These are phyloP conservation scores for Hortiboletus campestris DNA, from an alignment of 768 basidiomycete species.

Conservation along the genomic window DNA sequence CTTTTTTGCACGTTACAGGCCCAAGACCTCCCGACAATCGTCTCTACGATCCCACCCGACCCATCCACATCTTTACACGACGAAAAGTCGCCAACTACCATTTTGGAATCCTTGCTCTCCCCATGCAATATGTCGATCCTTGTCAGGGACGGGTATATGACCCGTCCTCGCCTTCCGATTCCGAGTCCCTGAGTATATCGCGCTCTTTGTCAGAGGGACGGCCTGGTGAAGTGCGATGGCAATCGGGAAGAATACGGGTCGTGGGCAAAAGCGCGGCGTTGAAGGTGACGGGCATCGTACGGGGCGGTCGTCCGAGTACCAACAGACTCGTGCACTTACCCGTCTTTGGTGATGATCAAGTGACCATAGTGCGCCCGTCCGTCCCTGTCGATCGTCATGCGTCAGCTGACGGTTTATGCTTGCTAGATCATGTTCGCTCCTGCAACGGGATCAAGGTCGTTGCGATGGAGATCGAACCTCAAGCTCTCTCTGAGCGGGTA, in stretches of 20 bases:
- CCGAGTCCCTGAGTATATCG: constrained; percentile 71
- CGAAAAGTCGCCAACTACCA: constrained; percentile 58
- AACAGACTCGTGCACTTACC: constrained; percentile 88
- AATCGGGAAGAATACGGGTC: constrained; percentile 76
- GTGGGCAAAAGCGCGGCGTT: constrained; percentile 65
- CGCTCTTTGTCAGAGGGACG: constrained; percentile 82
- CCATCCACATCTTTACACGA: constrained; percentile 45
- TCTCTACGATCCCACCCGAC: constrained; percentile 67
- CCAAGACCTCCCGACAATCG: constrained; percentile 83
- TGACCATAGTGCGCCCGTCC: constrained; percentile 59
- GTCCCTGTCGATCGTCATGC: background rate
- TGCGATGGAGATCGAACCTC: constrained; percentile 69
- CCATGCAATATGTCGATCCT: constrained; percentile 94
- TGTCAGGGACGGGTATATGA: constrained; percentile 75
- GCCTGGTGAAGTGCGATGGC: constrained; percentile 77
- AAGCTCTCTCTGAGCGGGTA: constrained; percentile 59
- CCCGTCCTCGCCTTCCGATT: constrained; percentile 60
- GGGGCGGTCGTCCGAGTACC: constrained; percentile 71
- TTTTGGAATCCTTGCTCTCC: constrained; percentile 86
- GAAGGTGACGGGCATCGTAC: constrained; percentile 77
- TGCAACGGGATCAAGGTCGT: constrained; percentile 32
- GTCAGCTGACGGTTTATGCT: background rate
- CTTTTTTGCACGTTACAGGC: constrained; percentile 85
- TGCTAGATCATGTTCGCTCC: constrained; percentile 70
- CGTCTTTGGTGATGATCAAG: constrained; percentile 83